Percentiles rank a stretch among this genome's conserved stretches.
Evolutionary conservation across 139 green algal species (phyloP).

Genomic region (Auxenochlorella pyrenoidosa): DNA sequence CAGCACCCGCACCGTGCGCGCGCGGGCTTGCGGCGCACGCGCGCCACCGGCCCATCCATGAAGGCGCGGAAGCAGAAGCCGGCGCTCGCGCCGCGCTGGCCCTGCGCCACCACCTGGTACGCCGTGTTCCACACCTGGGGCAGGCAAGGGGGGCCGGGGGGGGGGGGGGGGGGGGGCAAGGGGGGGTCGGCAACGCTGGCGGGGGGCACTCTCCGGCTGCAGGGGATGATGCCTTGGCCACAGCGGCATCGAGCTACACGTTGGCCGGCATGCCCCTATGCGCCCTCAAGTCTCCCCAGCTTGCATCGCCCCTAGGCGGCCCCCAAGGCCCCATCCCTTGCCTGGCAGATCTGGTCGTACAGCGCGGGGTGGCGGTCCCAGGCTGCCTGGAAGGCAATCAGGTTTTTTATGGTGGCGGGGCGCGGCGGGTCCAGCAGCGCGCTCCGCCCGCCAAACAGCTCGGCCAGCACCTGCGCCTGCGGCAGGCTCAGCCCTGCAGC

Average conservation of each 20-base stretch:
- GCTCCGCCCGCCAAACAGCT: constrained; percentile 48
- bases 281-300: too few relatives aligned
- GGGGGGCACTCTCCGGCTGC: not conserved
- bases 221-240: not conserved
- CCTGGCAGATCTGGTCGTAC: constrained; percentile 60
- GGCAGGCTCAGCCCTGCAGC: constrained; percentile 49
- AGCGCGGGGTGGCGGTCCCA: constrained; percentile 47
- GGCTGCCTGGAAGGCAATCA: constrained; percentile 60
- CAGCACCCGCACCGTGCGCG: constrained; percentile 48
- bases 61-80: constrained; percentile 65
- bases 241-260: too few relatives aligned
- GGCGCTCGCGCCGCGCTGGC: constrained; percentile 14
- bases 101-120: constrained; percentile 38
- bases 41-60: constrained; percentile 63
- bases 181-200: not conserved
- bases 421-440: constrained; percentile 51
- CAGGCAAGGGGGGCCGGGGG: not conserved
- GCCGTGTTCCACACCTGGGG: constrained; percentile 60
- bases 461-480: constrained; percentile 55
- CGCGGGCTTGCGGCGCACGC: constrained; percentile 73
- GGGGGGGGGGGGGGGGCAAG: too few relatives aligned
- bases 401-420: constrained; percentile 55
- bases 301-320: too few relatives aligned
- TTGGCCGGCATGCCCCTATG: too few relatives aligned
- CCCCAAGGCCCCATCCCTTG: constrained; percentile 14